A percentile compares a stretch with the other conserved stretches of the same genome.
Conservation (phyloP, 78 protist genomes). For the Anaeramoeba flamelloides region DNA sequence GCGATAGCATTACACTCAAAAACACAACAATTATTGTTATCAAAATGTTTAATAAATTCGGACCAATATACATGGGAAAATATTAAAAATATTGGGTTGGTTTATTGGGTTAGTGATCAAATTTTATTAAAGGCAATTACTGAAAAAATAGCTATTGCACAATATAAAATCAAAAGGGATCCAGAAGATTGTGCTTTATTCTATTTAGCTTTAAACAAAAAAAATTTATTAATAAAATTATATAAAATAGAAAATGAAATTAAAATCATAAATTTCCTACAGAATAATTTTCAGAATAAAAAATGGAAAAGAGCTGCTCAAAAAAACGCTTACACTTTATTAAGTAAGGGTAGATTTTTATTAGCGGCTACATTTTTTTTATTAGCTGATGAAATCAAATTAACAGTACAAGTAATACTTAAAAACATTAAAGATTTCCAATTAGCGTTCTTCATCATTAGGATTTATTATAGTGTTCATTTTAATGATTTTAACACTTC, state of each 20-base stretch:
- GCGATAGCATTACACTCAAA: neutral
- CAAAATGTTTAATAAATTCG: neutral
- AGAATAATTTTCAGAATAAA: neutral
- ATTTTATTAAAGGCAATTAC: neutral
- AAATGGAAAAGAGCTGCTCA: neutral
- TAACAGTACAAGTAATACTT: neutral
- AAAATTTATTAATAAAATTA: neutral
- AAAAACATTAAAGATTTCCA: neutral
- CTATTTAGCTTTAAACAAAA: neutral
- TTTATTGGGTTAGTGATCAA: neutral
- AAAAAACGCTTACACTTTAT: neutral
- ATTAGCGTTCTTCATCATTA: neutral
- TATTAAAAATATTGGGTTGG: neutral
- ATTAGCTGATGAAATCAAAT: neutral
- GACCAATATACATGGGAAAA: neutral
- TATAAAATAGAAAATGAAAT: neutral
- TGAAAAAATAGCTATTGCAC: neutral
- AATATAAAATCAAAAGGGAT: neutral
- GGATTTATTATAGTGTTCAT: neutral
- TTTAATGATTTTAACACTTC: neutral
- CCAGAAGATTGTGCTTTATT: constrained; percentile 1
- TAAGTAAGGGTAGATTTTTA: neutral
- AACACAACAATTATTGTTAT: neutral
- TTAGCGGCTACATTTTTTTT: neutral
- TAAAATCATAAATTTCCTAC: neutral